Base-by-base conservation (phyloP, 208 protist genomes). In the Wallacemonas sp. region DNA sequence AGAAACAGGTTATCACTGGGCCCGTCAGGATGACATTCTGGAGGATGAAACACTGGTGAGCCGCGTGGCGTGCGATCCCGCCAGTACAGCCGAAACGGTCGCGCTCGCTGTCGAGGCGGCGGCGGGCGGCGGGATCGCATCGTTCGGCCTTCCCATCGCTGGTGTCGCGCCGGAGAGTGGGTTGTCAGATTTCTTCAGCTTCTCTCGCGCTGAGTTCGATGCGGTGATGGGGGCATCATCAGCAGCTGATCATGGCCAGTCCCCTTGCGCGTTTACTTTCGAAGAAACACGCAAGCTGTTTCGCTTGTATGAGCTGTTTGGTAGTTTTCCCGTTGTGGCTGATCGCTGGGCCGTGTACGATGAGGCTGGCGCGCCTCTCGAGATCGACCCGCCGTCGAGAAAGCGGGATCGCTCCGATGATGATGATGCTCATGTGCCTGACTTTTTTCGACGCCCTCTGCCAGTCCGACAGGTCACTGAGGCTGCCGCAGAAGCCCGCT, bases 261-360 rank as follows among this genome's bases (percentile, higher is more conserved):
- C 2, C 16, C 29, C 54, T 9, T 60, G 44, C 11, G 19, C 65
- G 2, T 81, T 82, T 63, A 77, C 76, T 44, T 81, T 65, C 61
- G 47, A 24, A 0, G 47, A 48, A 2, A 79, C 85, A 16, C 60
- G 62, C 23, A 84, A 84, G 36, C 66, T 91, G 14, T 65, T 83
- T 16, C 44, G 43, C 30, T 36, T 89, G 48, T 92, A 87, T 65
- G 73, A 74, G 23, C 70, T 73, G 0, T 92, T 85, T 58, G 82
- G 86, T 21, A 92, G 86, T 33, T 80, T 83, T 29, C 41, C 83
- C 6, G 69, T 92, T 19, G 64, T 84, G 17, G 74, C 58, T 6
- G 86, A 92, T 39, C 76, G 86, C 1, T 92, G 86, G 83, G 6
- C 2, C 5, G 61, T 26, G 41, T 63, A 48, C 11, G 54, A 76